A percentile compares a stretch with the other conserved stretches of the same genome.
phyloP scores from a whole-genome alignment of 78 protist species.

The Mantamonas sphyraenae region DNA sequence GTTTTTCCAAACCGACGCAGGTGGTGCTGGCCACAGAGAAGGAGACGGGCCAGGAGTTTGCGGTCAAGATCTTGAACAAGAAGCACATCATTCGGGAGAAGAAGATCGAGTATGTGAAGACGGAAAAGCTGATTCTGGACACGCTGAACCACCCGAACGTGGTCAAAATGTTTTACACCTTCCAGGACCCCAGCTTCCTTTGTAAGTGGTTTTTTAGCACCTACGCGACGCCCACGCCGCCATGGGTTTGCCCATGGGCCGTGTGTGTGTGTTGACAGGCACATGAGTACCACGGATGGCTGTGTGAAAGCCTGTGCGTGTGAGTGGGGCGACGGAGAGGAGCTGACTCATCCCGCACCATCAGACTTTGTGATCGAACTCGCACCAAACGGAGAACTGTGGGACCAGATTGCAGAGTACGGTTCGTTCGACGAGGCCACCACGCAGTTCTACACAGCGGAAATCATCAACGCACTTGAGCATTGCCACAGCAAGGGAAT shows the following conservation, averaged over 20 bases:
- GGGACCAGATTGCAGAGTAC: slow-evolving; percentile 14
- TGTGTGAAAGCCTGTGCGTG: no score
- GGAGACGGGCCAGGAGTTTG: slow-evolving; percentile 38
- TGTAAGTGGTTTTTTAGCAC: slow-evolving; percentile 23
- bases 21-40: slow-evolving; percentile 52
- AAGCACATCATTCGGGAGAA: slow-evolving; percentile 34
- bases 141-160: slow-evolving; percentile 67
- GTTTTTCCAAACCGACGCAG: background rate
- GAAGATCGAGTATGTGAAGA: slow-evolving; percentile 52
- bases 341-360: no score
- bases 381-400: slow-evolving; percentile 61
- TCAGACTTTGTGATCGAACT: slow-evolving; percentile 59
- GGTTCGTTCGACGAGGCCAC: slow-evolving; percentile 24
- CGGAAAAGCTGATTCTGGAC: slow-evolving; percentile 56
- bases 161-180: slow-evolving; percentile 57
- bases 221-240: no score
- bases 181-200: slow-evolving; percentile 33
- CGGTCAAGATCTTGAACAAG: slow-evolving; percentile 61
- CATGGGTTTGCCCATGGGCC: no score
- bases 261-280: no score
- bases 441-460: slow-evolving; percentile 34
- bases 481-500: slow-evolving; percentile 28
- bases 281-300: no score
- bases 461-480: slow-evolving; percentile 48
- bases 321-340: no score